Base-by-base conservation (phyloP, 225 moss, liverwort and hornwort genomes). In the Thuidium tamariscinum region DNA sequence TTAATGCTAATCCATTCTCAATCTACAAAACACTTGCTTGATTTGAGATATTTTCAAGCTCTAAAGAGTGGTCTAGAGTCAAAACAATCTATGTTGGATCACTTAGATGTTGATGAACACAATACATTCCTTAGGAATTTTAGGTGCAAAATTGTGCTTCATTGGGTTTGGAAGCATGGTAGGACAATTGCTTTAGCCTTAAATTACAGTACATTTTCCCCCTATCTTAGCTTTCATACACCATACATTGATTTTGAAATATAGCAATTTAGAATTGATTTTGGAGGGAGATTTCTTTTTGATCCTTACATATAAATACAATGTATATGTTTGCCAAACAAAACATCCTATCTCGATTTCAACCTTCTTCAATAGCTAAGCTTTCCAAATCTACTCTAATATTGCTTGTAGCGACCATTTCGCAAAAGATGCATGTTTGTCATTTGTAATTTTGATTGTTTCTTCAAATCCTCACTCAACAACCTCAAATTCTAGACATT, bases 11-110 rank as follows among this genome's bases (percentile, higher is more conserved):
- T 48, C 1, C 2, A 5, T 48, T 32, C 4, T 19, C 11, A 30
- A 48, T 48, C 1, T 73, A 11, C 7, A 18, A 18, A 9, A 30
- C 4, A 3, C 6, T 18, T 6, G 0, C 9, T 72, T 72, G 18
- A 72, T 48, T 72, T 72, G 4, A 46, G 0, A 6, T 11, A 30
- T 6, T 30, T 30, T 44, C 0, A 44, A 0, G 3, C 5, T 5
- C 0, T 44, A 70, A 70, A 42, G 9, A 42, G 2, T 0, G 0
- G 2, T 3, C 0, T 13, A 16, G 9, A 41, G 2, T 2, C 27
- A 17, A 44, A 29, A 16, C 3, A 71, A 10, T n/a, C n/a, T n/a
- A n/a, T 27, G 2, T 44, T 34, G 34, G n/a, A n/a, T n/a, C n/a
- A n/a, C n/a, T 32, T 44, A 5, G 0, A 37, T 22, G 22, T 2